These are phyloP conservation scores for Ceratocystis diversiconidia DNA, from an alignment of 2,329 filamentous ascomycete genomes.

Conservation along the genomic window DNA sequence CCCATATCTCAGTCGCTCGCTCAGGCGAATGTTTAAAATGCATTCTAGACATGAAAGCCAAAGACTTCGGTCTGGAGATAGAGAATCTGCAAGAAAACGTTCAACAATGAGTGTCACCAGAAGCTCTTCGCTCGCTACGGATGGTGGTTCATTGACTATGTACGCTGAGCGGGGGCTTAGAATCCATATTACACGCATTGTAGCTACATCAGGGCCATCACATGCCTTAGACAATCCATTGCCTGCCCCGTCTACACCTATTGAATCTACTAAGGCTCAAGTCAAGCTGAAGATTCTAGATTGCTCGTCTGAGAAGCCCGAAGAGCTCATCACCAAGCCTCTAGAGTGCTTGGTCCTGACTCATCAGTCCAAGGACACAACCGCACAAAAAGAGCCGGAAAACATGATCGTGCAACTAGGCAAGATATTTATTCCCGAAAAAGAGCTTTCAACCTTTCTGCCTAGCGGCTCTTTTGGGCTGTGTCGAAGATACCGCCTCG, in stretches of 20 bases:
- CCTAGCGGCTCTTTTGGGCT: conserved; percentile 35
- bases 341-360: neutral
- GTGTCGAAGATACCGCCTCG: conserved; percentile 36
- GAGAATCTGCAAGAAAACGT: too few species aligned
- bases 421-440: conserved; percentile 36
- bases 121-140: neutral
- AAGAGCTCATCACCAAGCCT: conserved; percentile 3
- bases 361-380: neutral
- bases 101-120: too few species aligned
- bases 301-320: conserved; percentile 7
- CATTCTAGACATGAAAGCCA: neutral
- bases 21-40: neutral
- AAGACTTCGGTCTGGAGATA: neutral
- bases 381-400: neutral
- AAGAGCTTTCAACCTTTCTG: conserved; percentile 37
- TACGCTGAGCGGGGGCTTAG: neutral
- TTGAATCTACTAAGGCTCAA: neutral
- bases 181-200: neutral
- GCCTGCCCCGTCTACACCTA: neutral
- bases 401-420: neutral
- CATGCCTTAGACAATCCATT: neutral
- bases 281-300: conserved; percentile 3
- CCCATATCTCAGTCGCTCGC: conserved; percentile 6
- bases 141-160: neutral
- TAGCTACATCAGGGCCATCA: neutral